A percentile compares a stretch with the other conserved stretches of the same genome.
These are phyloP conservation scores for Pseudodiploospora longispora DNA, from an alignment of 2,329 filamentous ascomycete genomes.

Conservation along the genomic window DNA sequence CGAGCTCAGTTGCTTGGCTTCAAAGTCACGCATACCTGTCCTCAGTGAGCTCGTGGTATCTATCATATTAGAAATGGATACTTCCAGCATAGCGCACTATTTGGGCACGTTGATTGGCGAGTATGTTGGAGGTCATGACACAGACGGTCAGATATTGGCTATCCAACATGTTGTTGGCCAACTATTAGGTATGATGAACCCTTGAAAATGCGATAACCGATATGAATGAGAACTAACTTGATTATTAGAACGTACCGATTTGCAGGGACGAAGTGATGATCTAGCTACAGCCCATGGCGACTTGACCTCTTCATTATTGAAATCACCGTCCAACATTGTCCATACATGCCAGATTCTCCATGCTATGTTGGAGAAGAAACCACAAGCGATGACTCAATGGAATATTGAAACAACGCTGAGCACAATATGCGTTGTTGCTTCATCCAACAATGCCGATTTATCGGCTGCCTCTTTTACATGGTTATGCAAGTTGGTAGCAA, in stretches of 20 bases:
- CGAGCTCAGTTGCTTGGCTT: constrained; percentile 19
- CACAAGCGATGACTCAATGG: constrained; percentile 47
- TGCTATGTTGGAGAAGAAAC: constrained; percentile 41
- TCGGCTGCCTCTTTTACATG: constrained; percentile 33
- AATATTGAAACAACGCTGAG: constrained; percentile 47
- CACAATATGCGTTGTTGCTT: constrained; percentile 31
- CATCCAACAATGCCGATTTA: constrained; percentile 15
- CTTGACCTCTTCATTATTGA: constrained; percentile 28
- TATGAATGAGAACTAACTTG: background rate
- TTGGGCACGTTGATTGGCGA: constrained; percentile 28
- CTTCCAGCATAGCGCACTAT: constrained; percentile 27
- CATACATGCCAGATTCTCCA: constrained; percentile 34
- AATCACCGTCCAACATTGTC: constrained; percentile 23
- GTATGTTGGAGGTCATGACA: constrained; percentile 20
- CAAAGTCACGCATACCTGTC: constrained; percentile 21
- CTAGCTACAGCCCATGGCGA: constrained; percentile 34
- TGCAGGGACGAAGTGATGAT: constrained; percentile 19
- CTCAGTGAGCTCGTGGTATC: constrained; percentile 23
- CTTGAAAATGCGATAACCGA: constrained; percentile 6
- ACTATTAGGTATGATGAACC: constrained; percentile 26
- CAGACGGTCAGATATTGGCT: constrained; percentile 35
- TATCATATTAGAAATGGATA: constrained; percentile 24
- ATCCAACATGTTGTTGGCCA: constrained; percentile 34
- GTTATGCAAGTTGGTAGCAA: constrained; percentile 46
- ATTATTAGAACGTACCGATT: constrained; percentile 20